Evolutionary conservation across 2,329 filamentous ascomycete species (phyloP), one percentile per base, ranked within the genome.

Genomic region (Aspergillus melleus): DNA sequence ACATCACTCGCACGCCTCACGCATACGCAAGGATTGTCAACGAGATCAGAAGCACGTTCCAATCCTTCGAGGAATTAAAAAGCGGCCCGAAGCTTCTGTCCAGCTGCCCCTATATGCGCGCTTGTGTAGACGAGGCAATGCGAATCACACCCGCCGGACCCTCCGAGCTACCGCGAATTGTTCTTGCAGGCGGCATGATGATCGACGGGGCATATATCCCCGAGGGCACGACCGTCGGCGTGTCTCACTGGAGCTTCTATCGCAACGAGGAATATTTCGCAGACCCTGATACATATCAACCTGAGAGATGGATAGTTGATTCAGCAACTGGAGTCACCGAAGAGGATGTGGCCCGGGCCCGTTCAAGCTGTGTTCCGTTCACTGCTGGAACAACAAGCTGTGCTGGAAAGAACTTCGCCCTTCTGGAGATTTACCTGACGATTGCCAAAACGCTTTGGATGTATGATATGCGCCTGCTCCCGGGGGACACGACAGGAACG

Each of bases 261-360:
- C 65, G 61, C 20, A 62, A 65, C 11, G 22, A 20, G 6, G 14
- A 46, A 9, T 66, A 68, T 57, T 72, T 71, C 50, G 6, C 49
- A 8, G 16, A 52, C 3, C 58, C 70, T 0, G 39, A 66, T 11
- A 49, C 36, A 1, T 72, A 66, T 50, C 24, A 53, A 5, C 70
- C 70, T 0, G 80, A 84, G 64, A 73, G 82, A 0, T 84, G 79
- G 74, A 36, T 36, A 12, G 32, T 14, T 12, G 32, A 36, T 10
- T 10, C 32, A 14, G 32, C 10, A 12, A 36, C 32, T 36, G 32
- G 32, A 12, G 46, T 60, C 6, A 30, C 54, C 1, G 54, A 49
- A 11, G 49, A 54, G 16, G 58, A 60, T 46, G 54, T 60, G 3
- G 58, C 54, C 12, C 8, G 44, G 42, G 58, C 58, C 3, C 26